Evolutionary conservation across 805 yeast species (phyloP), one percentile per base, ranked within the genome.

Genomic region (Candida palmyrensis): DNA sequence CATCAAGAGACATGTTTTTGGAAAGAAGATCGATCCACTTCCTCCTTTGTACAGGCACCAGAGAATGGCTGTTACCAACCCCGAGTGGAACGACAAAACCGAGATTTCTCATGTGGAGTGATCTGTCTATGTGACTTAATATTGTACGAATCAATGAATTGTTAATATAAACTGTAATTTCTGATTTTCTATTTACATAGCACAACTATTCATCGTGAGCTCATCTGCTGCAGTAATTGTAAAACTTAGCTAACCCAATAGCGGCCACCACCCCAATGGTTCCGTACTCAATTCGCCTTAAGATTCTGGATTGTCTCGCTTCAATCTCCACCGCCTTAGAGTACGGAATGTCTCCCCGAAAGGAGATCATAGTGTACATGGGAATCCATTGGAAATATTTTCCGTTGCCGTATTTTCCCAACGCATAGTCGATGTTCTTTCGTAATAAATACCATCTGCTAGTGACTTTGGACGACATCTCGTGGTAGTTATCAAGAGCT

Each of bases 351-450:
- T 89, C 96, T 5, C 80, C 76, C 40, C 95, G 67, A 62, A 89
- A 89, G 1, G 95, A 82, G 3, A 89, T 85, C 97, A 89, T 88
- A 7, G 95, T 79, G 56, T 89, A 89, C 47, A 89, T 62, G 1
- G 96, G 96, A 20, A 87, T 59, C 95, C 96, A 85, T 23, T 53
- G 57, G 36, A 61, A 55, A 4, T 46, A 43, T 16, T 27, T 30
- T 13, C 76, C 79, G 37, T 78, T 79, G 17, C 79, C 56, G 8
- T 68, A 40, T 30, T 68, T 71, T 6, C 87, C 81, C 35, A 89
- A 58, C 4, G 75, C 39, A 31, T 73, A 73, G 51, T 89, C 97
- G 8, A 86, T 52, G 30, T 66, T 62, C 52, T 87, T 88, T 30
- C 90, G 68, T 36, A 82, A 42, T 34, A 79, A 55, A 48, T 79